Percentiles rank a stretch among this genome's conserved stretches.
phyloP scores from a whole-genome alignment of 1,284 basidiomycete species.

The Coniferiporia weirii region DNA sequence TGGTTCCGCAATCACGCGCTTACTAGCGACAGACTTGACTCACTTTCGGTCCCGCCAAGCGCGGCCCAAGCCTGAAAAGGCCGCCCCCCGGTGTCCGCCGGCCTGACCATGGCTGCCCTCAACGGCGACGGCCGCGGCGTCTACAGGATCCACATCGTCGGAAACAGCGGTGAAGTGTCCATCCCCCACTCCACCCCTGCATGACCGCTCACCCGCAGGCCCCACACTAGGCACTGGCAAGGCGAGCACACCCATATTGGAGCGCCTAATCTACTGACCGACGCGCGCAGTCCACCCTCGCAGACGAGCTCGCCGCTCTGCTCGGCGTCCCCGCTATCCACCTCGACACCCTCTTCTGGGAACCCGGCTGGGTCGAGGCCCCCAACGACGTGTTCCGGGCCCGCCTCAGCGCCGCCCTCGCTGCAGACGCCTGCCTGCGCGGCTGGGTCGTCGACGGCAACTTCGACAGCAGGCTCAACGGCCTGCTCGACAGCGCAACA shows the following conservation, averaged over 20 bases:
- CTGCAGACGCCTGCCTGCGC: conserved; percentile 24
- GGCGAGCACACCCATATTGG: conserved; percentile 26
- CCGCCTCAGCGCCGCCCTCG: conserved; percentile 27
- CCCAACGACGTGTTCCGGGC: conserved; percentile 34
- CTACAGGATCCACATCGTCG: conserved; percentile 46
- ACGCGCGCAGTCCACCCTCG: conserved; percentile 42
- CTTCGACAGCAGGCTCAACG: conserved; percentile 28
- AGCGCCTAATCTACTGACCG: not conserved
- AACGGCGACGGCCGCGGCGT: conserved; percentile 43
- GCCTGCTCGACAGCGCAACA: conserved; percentile 38
- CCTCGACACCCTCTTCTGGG: conserved; percentile 43
- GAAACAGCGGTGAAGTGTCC: conserved; percentile 47
- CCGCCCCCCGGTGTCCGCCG: too few species aligned
- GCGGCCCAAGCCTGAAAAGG: too few species aligned
- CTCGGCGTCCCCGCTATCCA: conserved; percentile 42
- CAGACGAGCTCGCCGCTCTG: conserved; percentile 37
- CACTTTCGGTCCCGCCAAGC: too few species aligned
- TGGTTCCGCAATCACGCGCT: too few species aligned
- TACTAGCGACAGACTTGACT: too few species aligned
- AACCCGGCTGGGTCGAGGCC: conserved; percentile 41
- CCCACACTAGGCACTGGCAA: conserved; percentile 38
- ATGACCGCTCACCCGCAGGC: not conserved
- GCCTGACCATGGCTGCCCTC: conserved; percentile 29
- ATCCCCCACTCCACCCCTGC: not conserved
- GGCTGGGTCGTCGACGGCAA: conserved; percentile 53